Base-by-base conservation (phyloP, 805 yeast species). In the Candida xyloterini region DNA sequence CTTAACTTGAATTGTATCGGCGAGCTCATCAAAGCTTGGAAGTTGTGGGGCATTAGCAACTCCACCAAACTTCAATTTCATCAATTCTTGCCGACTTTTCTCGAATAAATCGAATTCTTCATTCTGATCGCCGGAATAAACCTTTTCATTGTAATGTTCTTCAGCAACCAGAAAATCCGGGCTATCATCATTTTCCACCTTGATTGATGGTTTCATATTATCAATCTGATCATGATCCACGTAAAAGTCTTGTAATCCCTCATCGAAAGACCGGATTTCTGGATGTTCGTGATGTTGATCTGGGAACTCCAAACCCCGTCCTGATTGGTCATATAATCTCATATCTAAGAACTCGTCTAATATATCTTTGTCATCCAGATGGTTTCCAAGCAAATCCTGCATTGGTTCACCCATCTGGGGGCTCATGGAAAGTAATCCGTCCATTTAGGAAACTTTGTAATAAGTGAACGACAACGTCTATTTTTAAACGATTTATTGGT, bases 291-390 rank as follows among this genome's bases (percentile, higher is more conserved):
- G 37, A 7, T 31, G 32, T 11, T 11, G 15, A 9, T 35, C 33
- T 22, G 20, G 38, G 13, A 34, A 32, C 16, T 40, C 38, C 18
- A 31, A 5, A 7, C 15, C 31, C 13, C 43, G 38, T 16, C 39
- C 30, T 8, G 31, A 18, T 27, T 38, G 42, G 27, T 73, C 78
- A 44, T 71, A 74, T 8, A 74, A 71, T 39, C 79, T 59, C 47
- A 74, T 71, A 51, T 76, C 79, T 38, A 76, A 60, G 40, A 76
- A 75, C 52, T 79, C 84, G 50, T 76, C 81, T 31, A 79, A 53
- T 25, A 78, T 66, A 44, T 78, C 82, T 15, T 67, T 71, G 26
- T 68, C 69, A 15, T 48, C 44, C 8, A 46, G 35, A 20, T 39
- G 36, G 11, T 30, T 29, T 18, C 42, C 34, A 27, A 43, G 40